Percentiles rank a stretch among this genome's conserved stretches.
Conservation (phyloP, 441 rosid species). For the Euphorbia celastroides region DNA sequence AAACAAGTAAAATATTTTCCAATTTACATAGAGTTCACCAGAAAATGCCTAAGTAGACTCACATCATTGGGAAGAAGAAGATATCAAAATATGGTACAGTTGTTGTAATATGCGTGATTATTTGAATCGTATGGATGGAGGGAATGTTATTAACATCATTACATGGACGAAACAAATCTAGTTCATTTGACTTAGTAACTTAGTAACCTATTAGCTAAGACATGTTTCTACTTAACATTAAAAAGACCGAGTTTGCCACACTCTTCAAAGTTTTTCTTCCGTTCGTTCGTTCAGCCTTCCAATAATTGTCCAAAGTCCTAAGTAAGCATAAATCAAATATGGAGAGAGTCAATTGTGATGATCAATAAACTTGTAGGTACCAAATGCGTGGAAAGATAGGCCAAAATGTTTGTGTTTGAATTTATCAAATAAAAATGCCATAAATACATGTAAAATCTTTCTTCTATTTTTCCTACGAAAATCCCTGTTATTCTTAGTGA, state of each 20-base stretch:
- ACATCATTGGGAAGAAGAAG: background rate
- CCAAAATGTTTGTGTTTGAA: too few species aligned
- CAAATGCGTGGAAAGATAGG: background rate
- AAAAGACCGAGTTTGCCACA: background rate
- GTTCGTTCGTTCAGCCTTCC: too few species aligned
- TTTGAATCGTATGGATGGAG: background rate
- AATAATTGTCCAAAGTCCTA: too few species aligned
- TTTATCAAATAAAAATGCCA: background rate
- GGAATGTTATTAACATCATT: background rate
- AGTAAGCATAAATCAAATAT: too few species aligned
- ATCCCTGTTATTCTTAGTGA: background rate
- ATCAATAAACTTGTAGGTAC: background rate
- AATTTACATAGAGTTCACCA: background rate
- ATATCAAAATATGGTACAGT: background rate
- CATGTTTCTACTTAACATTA: background rate
- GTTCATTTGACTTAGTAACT: background rate
- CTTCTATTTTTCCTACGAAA: background rate
- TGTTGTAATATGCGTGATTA: background rate
- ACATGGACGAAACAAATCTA: background rate
- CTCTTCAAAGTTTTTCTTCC: background rate
- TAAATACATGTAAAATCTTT: background rate
- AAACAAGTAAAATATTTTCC: too few species aligned
- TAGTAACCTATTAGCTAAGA: background rate
- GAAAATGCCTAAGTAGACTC: background rate
- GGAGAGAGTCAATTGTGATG: background rate